These are phyloP conservation scores for Pleurotus tuoliensis DNA, from an alignment of 768 basidiomycete genomes.

Conservation along the genomic window DNA sequence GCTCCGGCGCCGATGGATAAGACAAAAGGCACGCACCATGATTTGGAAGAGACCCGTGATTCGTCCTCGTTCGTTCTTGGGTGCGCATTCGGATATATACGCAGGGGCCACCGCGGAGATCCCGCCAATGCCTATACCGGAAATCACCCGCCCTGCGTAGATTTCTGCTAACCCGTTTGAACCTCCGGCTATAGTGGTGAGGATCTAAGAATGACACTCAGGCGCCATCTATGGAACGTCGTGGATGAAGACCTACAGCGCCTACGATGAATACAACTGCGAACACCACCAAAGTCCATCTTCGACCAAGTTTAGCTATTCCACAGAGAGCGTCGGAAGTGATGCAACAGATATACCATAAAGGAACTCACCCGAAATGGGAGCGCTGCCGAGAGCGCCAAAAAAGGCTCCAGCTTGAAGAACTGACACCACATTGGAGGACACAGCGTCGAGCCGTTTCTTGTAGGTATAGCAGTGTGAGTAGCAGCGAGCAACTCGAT, in stretches of 20 bases:
- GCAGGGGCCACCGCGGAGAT: slow-evolving; percentile 83
- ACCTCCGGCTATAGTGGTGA: slow-evolving; percentile 63
- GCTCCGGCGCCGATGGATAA: not conserved
- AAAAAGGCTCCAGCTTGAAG: slow-evolving; percentile 88
- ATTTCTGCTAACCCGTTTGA: slow-evolving; percentile 60
- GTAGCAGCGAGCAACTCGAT: not conserved
- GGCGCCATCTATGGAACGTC: not conserved
- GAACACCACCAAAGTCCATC: slow-evolving; percentile 57
- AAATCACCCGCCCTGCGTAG: slow-evolving; percentile 76
- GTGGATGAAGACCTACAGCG: slow-evolving; percentile 44
- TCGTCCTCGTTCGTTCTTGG: slow-evolving; percentile 81
- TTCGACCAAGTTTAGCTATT: slow-evolving; percentile 62
- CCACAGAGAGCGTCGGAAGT: not conserved
- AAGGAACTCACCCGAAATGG: slow-evolving; percentile 52
- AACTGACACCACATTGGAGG: slow-evolving; percentile 83
- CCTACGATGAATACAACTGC: slow-evolving; percentile 65
- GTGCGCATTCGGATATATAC: slow-evolving; percentile 83
- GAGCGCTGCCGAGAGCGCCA: slow-evolving; percentile 73
- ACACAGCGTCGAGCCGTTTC: slow-evolving; percentile 45
- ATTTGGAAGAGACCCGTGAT: slow-evolving; percentile 87
- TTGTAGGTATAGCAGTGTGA: not conserved
- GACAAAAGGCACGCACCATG: slow-evolving; percentile 41
- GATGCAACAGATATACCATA: not conserved
- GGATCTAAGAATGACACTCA: slow-evolving; percentile 37
- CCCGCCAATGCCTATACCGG: slow-evolving; percentile 78